A percentile compares a stretch with the other conserved stretches of the same genome.
Evolutionary conservation across 768 basidiomycete species (phyloP).

Genomic region (Leccinum sublutescens): DNA sequence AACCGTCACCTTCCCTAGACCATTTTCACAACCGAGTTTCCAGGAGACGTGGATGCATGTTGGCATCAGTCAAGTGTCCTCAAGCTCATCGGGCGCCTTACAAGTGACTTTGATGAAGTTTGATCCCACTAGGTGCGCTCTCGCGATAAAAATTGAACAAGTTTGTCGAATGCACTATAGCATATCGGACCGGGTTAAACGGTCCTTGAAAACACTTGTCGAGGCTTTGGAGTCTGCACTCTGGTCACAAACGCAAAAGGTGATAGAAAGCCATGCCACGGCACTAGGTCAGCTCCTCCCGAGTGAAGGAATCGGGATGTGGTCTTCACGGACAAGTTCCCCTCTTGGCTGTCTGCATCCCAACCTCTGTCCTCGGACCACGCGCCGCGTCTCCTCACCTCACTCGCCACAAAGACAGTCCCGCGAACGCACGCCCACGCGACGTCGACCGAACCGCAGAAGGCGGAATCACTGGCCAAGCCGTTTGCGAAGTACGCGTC

Average conservation of each 20-base stretch:
- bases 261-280: constrained; percentile 1
- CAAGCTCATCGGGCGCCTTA: constrained; percentile 22
- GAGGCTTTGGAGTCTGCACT: constrained; percentile 18
- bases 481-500: constrained; percentile 86
- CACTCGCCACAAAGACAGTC: constrained; percentile 65
- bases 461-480: constrained; percentile 71
- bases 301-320: constrained; percentile 32
- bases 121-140: constrained; percentile 16
- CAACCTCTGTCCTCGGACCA: constrained; percentile 59
- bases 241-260: constrained; percentile 5
- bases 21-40: constrained; percentile 19
- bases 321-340: constrained; percentile 60
- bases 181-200: constrained; percentile 8
- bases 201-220: constrained; percentile 16
- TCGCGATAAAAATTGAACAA: background rate
- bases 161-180: constrained; percentile 10
- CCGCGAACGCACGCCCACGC: constrained; percentile 43
- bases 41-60: constrained; percentile 18
- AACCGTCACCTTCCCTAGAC: constrained; percentile 4
- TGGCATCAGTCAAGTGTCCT: constrained; percentile 17
- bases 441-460: constrained; percentile 41
- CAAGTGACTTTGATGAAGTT: constrained; percentile 11
- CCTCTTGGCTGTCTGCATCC: constrained; percentile 58
- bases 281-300: background rate
- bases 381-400: constrained; percentile 68